Conservation (phyloP, 768 basidiomycete genomes). For the Termitomyces eurrhizus region DNA sequence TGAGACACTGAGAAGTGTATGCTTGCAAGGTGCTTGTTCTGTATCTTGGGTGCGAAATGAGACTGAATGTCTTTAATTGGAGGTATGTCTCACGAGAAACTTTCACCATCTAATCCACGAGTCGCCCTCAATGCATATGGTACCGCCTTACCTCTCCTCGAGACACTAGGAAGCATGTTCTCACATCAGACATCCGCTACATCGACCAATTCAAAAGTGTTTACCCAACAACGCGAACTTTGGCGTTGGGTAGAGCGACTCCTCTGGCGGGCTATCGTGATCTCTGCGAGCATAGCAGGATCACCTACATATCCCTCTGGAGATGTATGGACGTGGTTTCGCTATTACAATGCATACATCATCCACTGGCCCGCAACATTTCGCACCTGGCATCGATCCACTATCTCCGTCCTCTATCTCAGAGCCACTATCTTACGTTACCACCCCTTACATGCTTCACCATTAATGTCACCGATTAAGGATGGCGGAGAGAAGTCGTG, state of each 20-base stretch:
- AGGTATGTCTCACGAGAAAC: conserved; percentile 78
- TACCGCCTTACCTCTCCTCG: conserved; percentile 50
- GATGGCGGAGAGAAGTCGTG: conserved; percentile 32
- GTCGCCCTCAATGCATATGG: conserved; percentile 58
- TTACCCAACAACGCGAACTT: conserved; percentile 71
- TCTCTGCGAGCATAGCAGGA: conserved; percentile 49
- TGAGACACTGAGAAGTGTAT: conserved; percentile 72
- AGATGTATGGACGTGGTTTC: conserved; percentile 58
- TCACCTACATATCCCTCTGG: conserved; percentile 29
- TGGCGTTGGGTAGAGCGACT: conserved; percentile 84
- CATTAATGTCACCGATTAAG: background rate
- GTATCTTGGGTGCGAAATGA: background rate
- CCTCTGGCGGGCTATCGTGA: conserved; percentile 73
- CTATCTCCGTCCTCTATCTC: conserved; percentile 66
- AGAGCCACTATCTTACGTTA: conserved; percentile 63
- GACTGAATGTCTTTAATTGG: conserved; percentile 4
- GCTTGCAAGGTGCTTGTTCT: conserved; percentile 62
- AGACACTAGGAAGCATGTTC: conserved; percentile 21
- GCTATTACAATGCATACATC: conserved; percentile 57
- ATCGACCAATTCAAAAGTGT: conserved; percentile 32
- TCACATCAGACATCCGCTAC: conserved; percentile 21
- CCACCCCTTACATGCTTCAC: conserved; percentile 16
- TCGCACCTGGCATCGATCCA: conserved; percentile 69
- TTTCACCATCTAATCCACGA: conserved; percentile 43
- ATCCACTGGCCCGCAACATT: conserved; percentile 78